Conservation (phyloP, 306 rosid genomes). For the Psophocarpus tetragonolobus region DNA sequence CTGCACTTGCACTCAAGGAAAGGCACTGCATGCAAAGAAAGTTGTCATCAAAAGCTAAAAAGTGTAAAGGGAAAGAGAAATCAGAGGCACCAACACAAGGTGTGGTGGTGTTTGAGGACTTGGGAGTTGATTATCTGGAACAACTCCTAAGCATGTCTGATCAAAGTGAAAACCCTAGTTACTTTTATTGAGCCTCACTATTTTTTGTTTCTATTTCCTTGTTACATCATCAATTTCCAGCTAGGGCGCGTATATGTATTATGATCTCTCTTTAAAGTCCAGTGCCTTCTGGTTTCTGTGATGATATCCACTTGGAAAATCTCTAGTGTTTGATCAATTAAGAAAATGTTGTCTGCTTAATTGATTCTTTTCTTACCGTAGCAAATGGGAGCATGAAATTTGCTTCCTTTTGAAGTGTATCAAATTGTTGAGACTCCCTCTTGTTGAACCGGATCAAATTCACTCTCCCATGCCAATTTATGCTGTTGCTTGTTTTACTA, state of each 20-base stretch:
- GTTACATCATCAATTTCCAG: background rate
- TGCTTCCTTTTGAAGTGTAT: background rate
- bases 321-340: too few species aligned
- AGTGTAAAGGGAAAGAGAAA: constrained; percentile 19
- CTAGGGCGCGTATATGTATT: background rate
- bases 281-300: background rate
- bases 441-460: background rate
- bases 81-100: background rate
- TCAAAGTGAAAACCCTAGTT: constrained; percentile 10
- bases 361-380: background rate
- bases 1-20: constrained; percentile 59
- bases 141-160: constrained; percentile 45
- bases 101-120: constrained; percentile 49
- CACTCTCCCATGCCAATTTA: background rate
- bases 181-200: background rate
- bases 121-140: constrained; percentile 68
- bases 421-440: background rate
- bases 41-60: constrained; percentile 5
- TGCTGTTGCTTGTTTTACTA: background rate
- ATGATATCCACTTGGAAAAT: background rate
- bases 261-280: background rate
- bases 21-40: constrained; percentile 11
- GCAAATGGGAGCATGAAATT: background rate
- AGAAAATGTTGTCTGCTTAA: background rate
- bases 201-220: background rate